Evolutionary conservation across 768 basidiomycete species (phyloP).

Genomic region (Podaxis sp.): DNA sequence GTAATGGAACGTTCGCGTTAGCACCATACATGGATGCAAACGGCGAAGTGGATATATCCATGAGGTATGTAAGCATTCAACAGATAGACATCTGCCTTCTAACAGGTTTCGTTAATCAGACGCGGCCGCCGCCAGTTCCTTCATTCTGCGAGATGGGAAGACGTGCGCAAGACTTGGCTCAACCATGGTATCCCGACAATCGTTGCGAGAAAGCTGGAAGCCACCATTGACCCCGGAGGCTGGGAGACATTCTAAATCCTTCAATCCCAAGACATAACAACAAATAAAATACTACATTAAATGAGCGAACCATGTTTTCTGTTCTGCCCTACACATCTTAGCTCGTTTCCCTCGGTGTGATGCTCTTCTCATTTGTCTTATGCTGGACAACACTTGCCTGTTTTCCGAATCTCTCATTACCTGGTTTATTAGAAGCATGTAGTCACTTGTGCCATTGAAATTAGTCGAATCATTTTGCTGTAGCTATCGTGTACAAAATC

Average conservation of each 20-base stretch:
- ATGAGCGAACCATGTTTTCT: no score
- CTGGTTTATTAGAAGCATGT: background rate
- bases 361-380: no score
- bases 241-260: slow-evolving; percentile 76
- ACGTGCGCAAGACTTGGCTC: slow-evolving; percentile 87
- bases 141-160: slow-evolving; percentile 84
- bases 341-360: no score
- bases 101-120: slow-evolving; percentile 31
- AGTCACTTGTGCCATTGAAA: background rate
- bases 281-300: no score
- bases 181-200: slow-evolving; percentile 85
- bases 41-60: slow-evolving; percentile 88
- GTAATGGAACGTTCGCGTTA: slow-evolving; percentile 79
- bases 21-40: slow-evolving; percentile 94
- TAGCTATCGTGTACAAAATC: background rate
- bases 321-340: no score
- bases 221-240: slow-evolving; percentile 84
- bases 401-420: no score
- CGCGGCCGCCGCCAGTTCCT: slow-evolving; percentile 87
- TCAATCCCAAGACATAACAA: background rate
- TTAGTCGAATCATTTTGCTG: background rate
- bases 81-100: background rate
- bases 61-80: slow-evolving; percentile 57
- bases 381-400: no score
- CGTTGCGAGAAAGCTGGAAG: slow-evolving; percentile 85